Evolutionary conservation across 768 basidiomycete genomes (phyloP).

Genomic region (Amanita molliuscula): DNA sequence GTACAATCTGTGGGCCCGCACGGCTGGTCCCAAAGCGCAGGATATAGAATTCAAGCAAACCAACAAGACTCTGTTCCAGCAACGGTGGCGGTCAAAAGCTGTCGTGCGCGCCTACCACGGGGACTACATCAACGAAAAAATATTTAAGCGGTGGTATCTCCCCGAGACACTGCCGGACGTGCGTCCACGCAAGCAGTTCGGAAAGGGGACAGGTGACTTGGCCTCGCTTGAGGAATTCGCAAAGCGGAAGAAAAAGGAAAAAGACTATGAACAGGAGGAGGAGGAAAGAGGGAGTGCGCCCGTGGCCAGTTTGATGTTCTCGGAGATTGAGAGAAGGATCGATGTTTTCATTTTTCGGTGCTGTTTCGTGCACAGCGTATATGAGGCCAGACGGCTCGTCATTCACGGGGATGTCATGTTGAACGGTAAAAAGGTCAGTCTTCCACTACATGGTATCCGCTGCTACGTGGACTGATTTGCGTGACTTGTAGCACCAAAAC

Average conservation of each 20-base stretch:
- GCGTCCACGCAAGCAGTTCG: conserved; percentile 43
- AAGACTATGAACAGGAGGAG: conserved; percentile 40
- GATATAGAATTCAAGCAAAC: conserved; percentile 52
- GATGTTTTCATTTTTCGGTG: conserved; percentile 87
- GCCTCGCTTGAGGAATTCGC: conserved; percentile 48
- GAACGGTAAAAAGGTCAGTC: conserved; percentile 79
- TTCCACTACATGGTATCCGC: not conserved
- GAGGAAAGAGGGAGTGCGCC: conserved; percentile 65
- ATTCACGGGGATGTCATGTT: conserved; percentile 80
- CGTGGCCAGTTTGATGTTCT: conserved; percentile 91
- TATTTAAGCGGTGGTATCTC: conserved; percentile 93
- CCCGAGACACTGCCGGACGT: conserved; percentile 81
- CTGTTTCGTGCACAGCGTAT: conserved; percentile 83
- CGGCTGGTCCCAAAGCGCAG: conserved; percentile 31
- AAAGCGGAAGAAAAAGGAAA: conserved; percentile 39
- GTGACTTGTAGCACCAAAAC: conserved; percentile 56
- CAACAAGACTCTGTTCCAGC: conserved; percentile 68
- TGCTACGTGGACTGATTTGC: not conserved
- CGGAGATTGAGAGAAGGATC: conserved; percentile 88
- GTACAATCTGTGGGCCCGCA: conserved; percentile 82
- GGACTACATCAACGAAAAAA: conserved; percentile 85
- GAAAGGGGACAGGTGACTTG: conserved; percentile 29
- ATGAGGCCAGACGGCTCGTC: conserved; percentile 80
- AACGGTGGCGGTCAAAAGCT: conserved; percentile 82
- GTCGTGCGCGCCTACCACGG: conserved; percentile 92